A percentile compares a stretch with the other conserved stretches of the same genome.
Evolutionary conservation across 768 basidiomycete species (phyloP).

Genomic region (Dendrothele bispora): DNA sequence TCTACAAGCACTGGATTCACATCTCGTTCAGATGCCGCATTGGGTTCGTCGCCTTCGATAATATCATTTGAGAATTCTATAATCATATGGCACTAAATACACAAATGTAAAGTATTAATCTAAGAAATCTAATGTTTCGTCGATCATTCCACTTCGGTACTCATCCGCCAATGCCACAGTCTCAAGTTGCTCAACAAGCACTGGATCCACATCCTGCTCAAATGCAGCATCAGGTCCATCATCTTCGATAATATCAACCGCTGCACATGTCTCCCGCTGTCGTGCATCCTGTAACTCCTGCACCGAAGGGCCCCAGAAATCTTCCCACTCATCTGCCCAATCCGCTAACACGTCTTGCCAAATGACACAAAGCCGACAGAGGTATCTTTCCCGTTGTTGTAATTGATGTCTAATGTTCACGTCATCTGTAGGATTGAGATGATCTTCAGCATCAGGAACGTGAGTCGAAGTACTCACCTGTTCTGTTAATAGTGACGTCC

Average conservation of each 20-base stretch:
- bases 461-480: neutral
- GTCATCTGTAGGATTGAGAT: neutral
- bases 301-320: neutral
- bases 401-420: slow-evolving; percentile 2
- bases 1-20: slow-evolving; percentile 3
- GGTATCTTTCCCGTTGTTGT: neutral
- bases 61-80: too few relatives aligned
- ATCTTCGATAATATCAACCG: slow-evolving; percentile 15
- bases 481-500: neutral
- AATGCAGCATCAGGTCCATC: neutral
- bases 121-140: too few relatives aligned
- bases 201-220: slow-evolving; percentile 6
- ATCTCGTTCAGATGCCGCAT: neutral
- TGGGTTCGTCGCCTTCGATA: slow-evolving; percentile 8
- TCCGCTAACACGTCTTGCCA: slow-evolving; percentile 3
- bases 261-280: neutral
- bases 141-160: too few relatives aligned
- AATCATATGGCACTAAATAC: too few relatives aligned
- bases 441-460: too few relatives aligned
- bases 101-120: too few relatives aligned
- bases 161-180: too few relatives aligned
- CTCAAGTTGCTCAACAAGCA: slow-evolving; percentile 2
- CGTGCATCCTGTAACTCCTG: neutral
- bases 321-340: neutral
- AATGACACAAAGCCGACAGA: slow-evolving; percentile 1